These are phyloP conservation scores for Rhodotorula sp. DNA, from an alignment of 1,284 basidiomycete species.

Conservation along the genomic window DNA sequence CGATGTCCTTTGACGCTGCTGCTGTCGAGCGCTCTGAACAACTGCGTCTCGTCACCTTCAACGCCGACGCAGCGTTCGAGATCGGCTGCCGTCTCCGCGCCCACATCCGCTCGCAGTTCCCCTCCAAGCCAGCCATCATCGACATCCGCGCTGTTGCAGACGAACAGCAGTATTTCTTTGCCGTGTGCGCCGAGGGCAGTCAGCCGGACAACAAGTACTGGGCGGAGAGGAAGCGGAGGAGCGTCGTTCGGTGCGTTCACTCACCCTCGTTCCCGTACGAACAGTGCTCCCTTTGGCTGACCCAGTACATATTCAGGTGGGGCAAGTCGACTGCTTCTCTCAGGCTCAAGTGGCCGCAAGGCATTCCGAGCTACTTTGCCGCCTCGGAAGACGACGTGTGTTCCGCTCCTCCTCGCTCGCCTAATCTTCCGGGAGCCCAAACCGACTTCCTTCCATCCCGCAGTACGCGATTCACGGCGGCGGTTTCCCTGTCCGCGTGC, in stretches of 20 bases:
- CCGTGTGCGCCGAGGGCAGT: slow-evolving; percentile 20
- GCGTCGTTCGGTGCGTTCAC: slow-evolving; percentile 30
- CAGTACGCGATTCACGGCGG: slow-evolving; percentile 42
- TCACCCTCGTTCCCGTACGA: no score
- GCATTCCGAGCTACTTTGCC: slow-evolving; percentile 2
- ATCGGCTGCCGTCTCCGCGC: slow-evolving; percentile 28
- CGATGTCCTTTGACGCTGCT: slow-evolving; percentile 16
- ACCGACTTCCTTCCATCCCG: background rate
- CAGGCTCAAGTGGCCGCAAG: slow-evolving; percentile 24
- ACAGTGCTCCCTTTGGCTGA: no score
- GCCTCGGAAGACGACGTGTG: background rate
- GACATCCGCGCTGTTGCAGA: slow-evolving; percentile 34
- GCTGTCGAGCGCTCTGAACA: slow-evolving; percentile 10
- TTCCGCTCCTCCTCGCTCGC: background rate
- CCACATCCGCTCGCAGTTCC: slow-evolving; percentile 15
- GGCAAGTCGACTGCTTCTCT: slow-evolving; percentile 16
- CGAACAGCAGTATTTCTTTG: slow-evolving; percentile 38
- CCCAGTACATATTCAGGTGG: no score
- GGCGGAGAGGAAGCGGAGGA: slow-evolving; percentile 34
- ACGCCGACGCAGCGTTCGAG: slow-evolving; percentile 35
- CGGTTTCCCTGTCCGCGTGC: slow-evolving; percentile 42
- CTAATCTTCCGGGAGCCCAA: background rate
- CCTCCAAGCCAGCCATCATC: slow-evolving; percentile 31
- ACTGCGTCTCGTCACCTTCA: slow-evolving; percentile 36
- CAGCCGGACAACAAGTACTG: slow-evolving; percentile 35